A percentile compares a stretch with the other conserved stretches of the same genome.
Conservation (phyloP, 805 yeast genomes). For the Saccharomycopsis capsularis region DNA sequence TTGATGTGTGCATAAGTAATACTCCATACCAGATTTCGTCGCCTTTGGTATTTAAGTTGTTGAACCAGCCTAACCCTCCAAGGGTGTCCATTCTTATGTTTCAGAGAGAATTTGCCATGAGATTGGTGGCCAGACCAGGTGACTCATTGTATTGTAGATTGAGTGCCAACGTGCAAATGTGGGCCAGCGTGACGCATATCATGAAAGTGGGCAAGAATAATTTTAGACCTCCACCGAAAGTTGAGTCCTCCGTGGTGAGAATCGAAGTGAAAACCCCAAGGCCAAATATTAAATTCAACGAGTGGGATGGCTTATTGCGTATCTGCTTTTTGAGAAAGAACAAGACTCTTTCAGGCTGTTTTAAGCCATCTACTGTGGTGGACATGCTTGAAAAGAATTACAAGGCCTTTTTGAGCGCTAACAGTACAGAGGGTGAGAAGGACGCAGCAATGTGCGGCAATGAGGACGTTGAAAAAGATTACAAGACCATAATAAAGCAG, state of each 20-base stretch:
- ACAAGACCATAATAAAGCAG: slow-evolving; percentile 43
- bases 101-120: slow-evolving; percentile 93
- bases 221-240: slow-evolving; percentile 97
- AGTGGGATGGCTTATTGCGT: slow-evolving; percentile 94
- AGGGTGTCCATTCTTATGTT: slow-evolving; percentile 94
- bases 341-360: slow-evolving; percentile 87
- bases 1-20: slow-evolving; percentile 92
- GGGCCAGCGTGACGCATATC: slow-evolving; percentile 98
- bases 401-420: slow-evolving; percentile 53
- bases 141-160: slow-evolving; percentile 86
- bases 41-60: slow-evolving; percentile 86
- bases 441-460: slow-evolving; percentile 37
- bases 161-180: slow-evolving; percentile 97
- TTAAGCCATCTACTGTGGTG: slow-evolving; percentile 72
- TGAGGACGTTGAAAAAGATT: slow-evolving; percentile 27
- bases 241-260: slow-evolving; percentile 92
- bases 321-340: slow-evolving; percentile 91
- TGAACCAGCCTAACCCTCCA: slow-evolving; percentile 90
- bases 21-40: slow-evolving; percentile 98
- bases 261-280: slow-evolving; percentile 88
- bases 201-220: slow-evolving; percentile 98
- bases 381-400: slow-evolving; percentile 85
- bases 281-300: slow-evolving; percentile 88
- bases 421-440: slow-evolving; percentile 29
- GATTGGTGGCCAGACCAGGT: slow-evolving; percentile 94